Evolutionary conservation across 805 yeast genomes (phyloP).

Genomic region (Pichia nanzhaoensis): DNA sequence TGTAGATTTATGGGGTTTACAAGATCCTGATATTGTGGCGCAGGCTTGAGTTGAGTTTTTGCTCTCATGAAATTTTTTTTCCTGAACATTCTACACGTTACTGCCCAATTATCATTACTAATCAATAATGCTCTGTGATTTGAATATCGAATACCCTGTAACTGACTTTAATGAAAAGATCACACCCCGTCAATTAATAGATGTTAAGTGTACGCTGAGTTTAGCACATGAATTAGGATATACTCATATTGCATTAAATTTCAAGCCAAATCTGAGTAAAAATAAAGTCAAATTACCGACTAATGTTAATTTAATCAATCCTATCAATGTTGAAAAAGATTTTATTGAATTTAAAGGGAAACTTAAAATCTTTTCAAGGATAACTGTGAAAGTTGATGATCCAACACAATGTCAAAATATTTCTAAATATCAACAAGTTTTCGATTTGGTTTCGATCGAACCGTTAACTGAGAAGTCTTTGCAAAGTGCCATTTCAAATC

Average conservation of each 20-base stretch:
- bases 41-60: too few relatives aligned
- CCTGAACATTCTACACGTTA: slow-evolving; percentile 1
- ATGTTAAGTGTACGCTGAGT: slow-evolving; percentile 42
- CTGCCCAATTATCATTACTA: too few relatives aligned
- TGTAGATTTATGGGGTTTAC: too few relatives aligned
- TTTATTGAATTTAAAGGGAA: slow-evolving; percentile 33
- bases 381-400: slow-evolving; percentile 72
- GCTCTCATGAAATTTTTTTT: neutral
- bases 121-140: slow-evolving; percentile 46
- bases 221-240: slow-evolving; percentile 61
- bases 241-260: slow-evolving; percentile 71
- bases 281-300: slow-evolving; percentile 48
- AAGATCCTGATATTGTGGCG: too few relatives aligned
- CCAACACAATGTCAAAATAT: slow-evolving; percentile 67
- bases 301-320: slow-evolving; percentile 34
- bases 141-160: slow-evolving; percentile 72
- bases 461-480: slow-evolving; percentile 78
- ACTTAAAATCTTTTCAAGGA: slow-evolving; percentile 52
- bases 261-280: slow-evolving; percentile 32
- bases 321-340: slow-evolving; percentile 31
- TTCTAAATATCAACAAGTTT: slow-evolving; percentile 37
- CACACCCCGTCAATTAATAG: slow-evolving; percentile 34
- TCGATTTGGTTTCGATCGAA: slow-evolving; percentile 75
- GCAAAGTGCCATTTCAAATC: slow-evolving; percentile 61
- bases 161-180: slow-evolving; percentile 39